These are phyloP conservation scores for Cutaneotrichosporon spelunceum DNA, from an alignment of 1,284 basidiomycete genomes.

Conservation along the genomic window DNA sequence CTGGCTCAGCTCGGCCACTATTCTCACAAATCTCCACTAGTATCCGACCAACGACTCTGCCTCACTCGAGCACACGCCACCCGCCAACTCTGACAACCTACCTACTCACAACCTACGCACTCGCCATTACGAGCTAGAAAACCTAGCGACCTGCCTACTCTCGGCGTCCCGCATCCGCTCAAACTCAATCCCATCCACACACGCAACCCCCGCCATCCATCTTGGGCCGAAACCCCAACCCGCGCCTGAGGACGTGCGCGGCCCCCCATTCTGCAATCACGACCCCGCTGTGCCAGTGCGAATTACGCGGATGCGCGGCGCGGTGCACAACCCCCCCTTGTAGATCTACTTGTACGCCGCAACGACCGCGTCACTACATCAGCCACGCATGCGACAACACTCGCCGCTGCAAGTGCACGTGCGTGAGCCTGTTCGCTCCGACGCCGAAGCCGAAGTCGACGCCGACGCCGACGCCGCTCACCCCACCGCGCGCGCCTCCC, in stretches of 20 bases:
- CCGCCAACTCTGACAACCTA: too few relatives aligned
- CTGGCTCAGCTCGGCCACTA: too few relatives aligned
- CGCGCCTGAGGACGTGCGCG: neutral
- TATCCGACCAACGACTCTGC: too few relatives aligned
- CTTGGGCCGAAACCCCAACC: neutral
- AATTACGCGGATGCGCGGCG: neutral
- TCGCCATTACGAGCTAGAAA: too few relatives aligned
- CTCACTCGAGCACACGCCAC: too few relatives aligned
- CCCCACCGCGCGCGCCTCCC: too few relatives aligned
- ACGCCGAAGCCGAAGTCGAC: neutral
- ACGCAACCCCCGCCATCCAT: neutral
- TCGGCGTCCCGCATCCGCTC: neutral
- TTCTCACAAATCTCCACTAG: too few relatives aligned
- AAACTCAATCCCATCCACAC: slow-evolving; percentile 3
- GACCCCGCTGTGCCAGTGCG: neutral
- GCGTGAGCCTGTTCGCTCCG: too few relatives aligned
- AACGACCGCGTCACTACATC: neutral
- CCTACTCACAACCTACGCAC: too few relatives aligned
- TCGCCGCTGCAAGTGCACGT: neutral
- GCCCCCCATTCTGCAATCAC: neutral
- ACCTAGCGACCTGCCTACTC: neutral
- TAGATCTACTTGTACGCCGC: neutral
- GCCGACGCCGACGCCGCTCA: too few relatives aligned
- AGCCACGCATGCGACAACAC: neutral
- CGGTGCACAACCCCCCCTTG: slow-evolving; percentile 1